Base-by-base conservation (phyloP, 2,329 filamentous ascomycete species). In the Fusarium sp. region DNA sequence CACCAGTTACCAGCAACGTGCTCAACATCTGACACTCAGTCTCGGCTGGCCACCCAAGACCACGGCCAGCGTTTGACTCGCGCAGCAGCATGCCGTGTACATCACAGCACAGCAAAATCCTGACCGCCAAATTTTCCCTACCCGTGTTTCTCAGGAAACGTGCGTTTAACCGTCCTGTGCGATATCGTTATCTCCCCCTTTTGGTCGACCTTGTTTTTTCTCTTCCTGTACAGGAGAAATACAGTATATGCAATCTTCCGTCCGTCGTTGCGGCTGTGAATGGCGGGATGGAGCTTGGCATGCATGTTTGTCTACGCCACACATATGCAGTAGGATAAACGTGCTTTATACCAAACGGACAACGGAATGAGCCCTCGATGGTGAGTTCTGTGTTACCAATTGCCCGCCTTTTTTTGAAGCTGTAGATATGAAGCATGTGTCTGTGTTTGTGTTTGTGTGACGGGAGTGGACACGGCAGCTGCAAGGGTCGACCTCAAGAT, bases 11-110 rank as follows among this genome's bases (percentile, higher is more conserved):
- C 38, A 55, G 51, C 45, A 70, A 67, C 59, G 63, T 69, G 63
- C 67, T 70, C 55, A 62, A 55, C 36, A 67, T 70, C 59, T 57
- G 28, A 69, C 67, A 71, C 45, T 51, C 52, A 39, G 60, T 74
- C 72, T 74, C 70, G 68, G 72, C 44, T 74, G 51, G 44, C 45
- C 46, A 62, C 55, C 59, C 56, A 70, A 56, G 42, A 17, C 66
- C 44, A 50, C 19, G 54, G 49, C 54, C 46, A 61, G 21, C 39
- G 44, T 60, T 36, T 55, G 56, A 63, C 60, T 67, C 60, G 65
- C 26, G 34, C 59, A 62, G 65, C 66, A 60, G 60, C 26, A 46
- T 28, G 61, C 45, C 26, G 66, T 56, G 64, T 31, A 47, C 22
- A 11, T 26, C 13, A 52, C 58, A 40, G 40, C 22, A 17, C 28